A percentile compares a stretch with the other conserved stretches of the same genome.
Conservation (phyloP, 768 basidiomycete genomes). For the Solioccasus polychromus region DNA sequence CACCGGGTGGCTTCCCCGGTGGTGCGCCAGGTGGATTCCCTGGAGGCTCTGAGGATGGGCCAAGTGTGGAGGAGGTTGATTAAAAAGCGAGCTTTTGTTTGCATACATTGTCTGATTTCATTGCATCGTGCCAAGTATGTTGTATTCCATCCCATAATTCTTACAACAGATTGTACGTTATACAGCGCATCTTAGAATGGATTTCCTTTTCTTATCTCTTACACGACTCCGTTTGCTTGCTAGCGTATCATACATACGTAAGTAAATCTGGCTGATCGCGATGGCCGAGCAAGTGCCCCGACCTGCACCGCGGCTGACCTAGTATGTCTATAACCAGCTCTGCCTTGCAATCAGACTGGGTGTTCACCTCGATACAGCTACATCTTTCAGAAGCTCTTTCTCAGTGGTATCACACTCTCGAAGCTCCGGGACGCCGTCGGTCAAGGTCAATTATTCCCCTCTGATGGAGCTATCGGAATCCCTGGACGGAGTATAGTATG, state of each 20-base stretch:
- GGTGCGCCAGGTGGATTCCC: slow-evolving; percentile 74
- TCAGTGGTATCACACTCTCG: slow-evolving; percentile 50
- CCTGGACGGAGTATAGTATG: slow-evolving; percentile 80
- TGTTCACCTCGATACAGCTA: slow-evolving; percentile 28
- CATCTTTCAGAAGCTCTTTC: slow-evolving; percentile 47
- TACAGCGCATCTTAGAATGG: slow-evolving; percentile 30
- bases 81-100: slow-evolving; percentile 36
- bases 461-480: slow-evolving; percentile 44
- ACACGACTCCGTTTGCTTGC: background rate
- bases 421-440: slow-evolving; percentile 68
- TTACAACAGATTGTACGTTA: slow-evolving; percentile 29
- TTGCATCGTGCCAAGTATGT: slow-evolving; percentile 31
- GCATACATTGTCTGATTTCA: slow-evolving; percentile 23
- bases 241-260: background rate
- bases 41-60: slow-evolving; percentile 74
- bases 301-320: slow-evolving; percentile 20
- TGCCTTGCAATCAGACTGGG: background rate
- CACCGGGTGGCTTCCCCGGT: slow-evolving; percentile 50
- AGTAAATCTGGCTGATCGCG: background rate
- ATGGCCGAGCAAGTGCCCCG: slow-evolving; percentile 29
- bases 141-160: slow-evolving; percentile 31
- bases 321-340: slow-evolving; percentile 18
- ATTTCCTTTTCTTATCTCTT: slow-evolving; percentile 6
- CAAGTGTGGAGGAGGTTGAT: slow-evolving; percentile 89
- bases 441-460: slow-evolving; percentile 54